Evolutionary conservation across 345 rosid genomes (phyloP), one percentile per base, ranked within the genome.

Genomic region (Populus tremula): DNA sequence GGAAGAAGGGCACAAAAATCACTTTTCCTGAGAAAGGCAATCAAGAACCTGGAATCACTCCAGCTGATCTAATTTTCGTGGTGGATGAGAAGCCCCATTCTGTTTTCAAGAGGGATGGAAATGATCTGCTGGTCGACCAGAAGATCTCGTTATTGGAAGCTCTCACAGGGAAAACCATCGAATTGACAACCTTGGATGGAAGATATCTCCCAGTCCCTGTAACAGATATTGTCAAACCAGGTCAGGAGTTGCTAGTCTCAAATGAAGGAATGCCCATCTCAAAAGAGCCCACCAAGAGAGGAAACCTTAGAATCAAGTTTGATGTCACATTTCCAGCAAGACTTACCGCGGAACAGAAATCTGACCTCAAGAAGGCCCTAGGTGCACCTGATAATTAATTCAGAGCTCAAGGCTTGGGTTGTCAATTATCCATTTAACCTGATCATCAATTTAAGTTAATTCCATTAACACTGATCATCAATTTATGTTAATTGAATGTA

Each of bases 261-360:
- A 76, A 79, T 67, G 91, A 90, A 59, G 94, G 92, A 76, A 89
- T 90, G 92, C 94, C 94, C 1, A 77, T 88, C 23, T 89, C 88
- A 49, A 87, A 86, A 80, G 92, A 90, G 68, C 90, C 92, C 39
- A 69, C 82, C 45, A 84, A 79, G 84, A 87, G 70, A 80, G 92
- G 93, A 33, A 88, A 88, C 72, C 83, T 90, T 59, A 85, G 81
- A 79, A 85, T 91, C 84, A 90, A 86, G 74, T 91, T 91, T 77
- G 84, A 87, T 76, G 82, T 90, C 80, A 83, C 77, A 85, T 91
- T 91, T 74, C 96, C 96, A 27, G 80, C 87, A 3, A 84, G 85
- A 49, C 81, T 82, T 31, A 49, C 79, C 0, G 78, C 70, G 5
- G 82, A 78, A 62, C 85, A 82, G 82, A 82, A 71, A 75, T 78